Evolutionary conservation across 352 stramenopile species (phyloP), one percentile per base, ranked within the genome.

Genomic region (Globisporangium solare): DNA sequence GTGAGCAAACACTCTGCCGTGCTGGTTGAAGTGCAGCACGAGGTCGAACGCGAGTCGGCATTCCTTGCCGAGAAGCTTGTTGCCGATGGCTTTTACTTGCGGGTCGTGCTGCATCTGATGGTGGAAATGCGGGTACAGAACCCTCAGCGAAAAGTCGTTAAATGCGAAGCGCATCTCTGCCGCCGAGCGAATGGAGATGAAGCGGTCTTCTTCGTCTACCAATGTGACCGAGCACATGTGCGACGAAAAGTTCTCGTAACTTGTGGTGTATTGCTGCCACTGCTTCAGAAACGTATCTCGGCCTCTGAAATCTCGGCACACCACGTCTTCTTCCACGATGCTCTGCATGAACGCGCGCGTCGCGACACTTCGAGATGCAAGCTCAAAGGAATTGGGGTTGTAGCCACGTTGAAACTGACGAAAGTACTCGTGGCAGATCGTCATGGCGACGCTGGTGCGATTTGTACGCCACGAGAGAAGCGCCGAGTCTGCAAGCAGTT

Each of bases 251-350:
- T 70, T 56, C 21, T 67, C 58, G 58, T 87, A 76, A 70, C 71
- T 76, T 3, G 57, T 70, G 32, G 76, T 87, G 58, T 87, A 84
- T 56, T 70, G 75, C 52, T 81, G 67, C 76, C 76, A 87, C 60
- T 85, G 76, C 15, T 68, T 54, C 51, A 85, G 58, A 18, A 78
- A 72, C 4, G 70, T 40, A 12, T 76, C 56, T 3, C 78, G 5
- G 8, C 76, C 76, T 32, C 70, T 48, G 50, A 79, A 84, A 56
- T 87, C 76, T 20, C 72, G 57, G 51, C 72, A 79, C 15, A 85
- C 6, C 4, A 85, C 37, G 40, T 83, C 70, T 0, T 51, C 27
- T 4, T 73, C 65, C 45, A 76, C 61, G 12, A 71, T 37, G 45
- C 64, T 70, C 11, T 64, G 41, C 60, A 83, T 58, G 55, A 84